Percentiles rank a stretch among this genome's conserved stretches.
Evolutionary conservation across 495 filamentous ascomycete species (phyloP).

Genomic region (Evansstolkia leycettana): DNA sequence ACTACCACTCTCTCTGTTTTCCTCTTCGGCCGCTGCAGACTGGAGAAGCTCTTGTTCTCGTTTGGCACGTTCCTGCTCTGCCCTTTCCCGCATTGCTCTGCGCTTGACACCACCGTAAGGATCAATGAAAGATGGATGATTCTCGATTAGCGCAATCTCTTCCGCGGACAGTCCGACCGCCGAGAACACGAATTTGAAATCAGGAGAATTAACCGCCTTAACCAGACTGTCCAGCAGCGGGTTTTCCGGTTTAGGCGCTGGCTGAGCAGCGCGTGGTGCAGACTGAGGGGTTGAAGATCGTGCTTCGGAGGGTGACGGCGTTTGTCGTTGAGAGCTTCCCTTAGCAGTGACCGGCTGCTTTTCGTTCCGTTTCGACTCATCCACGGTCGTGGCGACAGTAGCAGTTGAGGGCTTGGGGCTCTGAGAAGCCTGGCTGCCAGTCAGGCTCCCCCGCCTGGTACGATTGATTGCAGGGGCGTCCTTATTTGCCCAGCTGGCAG

Average conservation of each 20-base stretch:
- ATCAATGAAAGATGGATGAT: conserved; percentile 73
- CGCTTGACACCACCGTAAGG: conserved; percentile 63
- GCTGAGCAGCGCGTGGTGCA: conserved; percentile 6
- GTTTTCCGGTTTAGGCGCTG: conserved; percentile 15
- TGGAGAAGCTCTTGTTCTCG: conserved; percentile 47
- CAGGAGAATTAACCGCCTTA: conserved; percentile 41
- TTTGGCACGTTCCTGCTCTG: conserved; percentile 48
- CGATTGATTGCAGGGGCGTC: conserved; percentile 50
- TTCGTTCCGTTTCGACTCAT: conserved; percentile 27
- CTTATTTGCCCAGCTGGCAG: conserved; percentile 85
- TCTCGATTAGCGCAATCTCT: conserved; percentile 41
- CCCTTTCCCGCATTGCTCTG: conserved; percentile 54
- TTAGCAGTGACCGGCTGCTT: conserved; percentile 19
- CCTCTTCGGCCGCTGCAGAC: conserved; percentile 37
- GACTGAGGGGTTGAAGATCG: conserved; percentile 13
- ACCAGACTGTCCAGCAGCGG: conserved; percentile 35
- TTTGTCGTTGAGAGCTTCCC: conserved; percentile 11
- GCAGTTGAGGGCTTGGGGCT: conserved; percentile 64
- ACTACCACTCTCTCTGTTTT: conserved; percentile 65
- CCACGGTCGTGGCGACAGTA: conserved; percentile 35
- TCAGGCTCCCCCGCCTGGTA: conserved; percentile 61
- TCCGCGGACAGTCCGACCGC: conserved; percentile 36
- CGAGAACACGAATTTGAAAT: conserved; percentile 51
- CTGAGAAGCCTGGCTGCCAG: conserved; percentile 64
- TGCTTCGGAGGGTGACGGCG: conserved; percentile 12